Conservation (phyloP, 176 grass and related monocot species). For the Alopecurus myosuroides region DNA sequence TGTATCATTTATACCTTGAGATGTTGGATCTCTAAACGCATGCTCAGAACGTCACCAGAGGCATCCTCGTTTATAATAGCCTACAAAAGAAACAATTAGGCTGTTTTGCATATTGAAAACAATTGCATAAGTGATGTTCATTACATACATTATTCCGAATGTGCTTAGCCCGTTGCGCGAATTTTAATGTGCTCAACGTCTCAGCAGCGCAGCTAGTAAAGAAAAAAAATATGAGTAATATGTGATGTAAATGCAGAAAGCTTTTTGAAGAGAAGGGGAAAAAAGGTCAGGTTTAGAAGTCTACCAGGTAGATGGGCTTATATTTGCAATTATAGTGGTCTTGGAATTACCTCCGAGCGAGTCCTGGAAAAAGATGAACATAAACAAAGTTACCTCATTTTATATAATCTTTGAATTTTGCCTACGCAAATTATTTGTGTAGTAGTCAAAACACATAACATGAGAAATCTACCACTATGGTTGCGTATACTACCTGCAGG, state of each 20-base stretch:
- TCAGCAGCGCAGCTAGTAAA: conserved; percentile 72
- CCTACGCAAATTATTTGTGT: not conserved
- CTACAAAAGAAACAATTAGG: conserved; percentile 37
- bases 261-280: not conserved
- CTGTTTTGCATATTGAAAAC: conserved; percentile 8
- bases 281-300: not conserved
- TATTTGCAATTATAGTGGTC: conserved; percentile 98
- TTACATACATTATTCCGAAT: conserved; percentile 88
- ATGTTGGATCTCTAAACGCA: conserved; percentile 92
- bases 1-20: conserved; percentile 66
- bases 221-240: conserved; percentile 23
- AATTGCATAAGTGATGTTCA: not conserved
- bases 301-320: conserved; percentile 92
- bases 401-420: not conserved
- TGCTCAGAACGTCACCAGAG: conserved; percentile 87
- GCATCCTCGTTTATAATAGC: conserved; percentile 97
- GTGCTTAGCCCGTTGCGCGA: conserved; percentile 92
- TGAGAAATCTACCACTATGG: not conserved
- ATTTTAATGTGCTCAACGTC: conserved; percentile 97
- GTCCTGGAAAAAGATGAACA: conserved; percentile 57
- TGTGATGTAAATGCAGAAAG: not conserved
- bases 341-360: conserved; percentile 97
- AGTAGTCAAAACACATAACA: not conserved
- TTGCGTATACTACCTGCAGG: conserved; percentile 67
- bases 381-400: not conserved